Conservation (phyloP, 2,329 filamentous ascomycete genomes). For the Ascosphaera acerosa region DNA sequence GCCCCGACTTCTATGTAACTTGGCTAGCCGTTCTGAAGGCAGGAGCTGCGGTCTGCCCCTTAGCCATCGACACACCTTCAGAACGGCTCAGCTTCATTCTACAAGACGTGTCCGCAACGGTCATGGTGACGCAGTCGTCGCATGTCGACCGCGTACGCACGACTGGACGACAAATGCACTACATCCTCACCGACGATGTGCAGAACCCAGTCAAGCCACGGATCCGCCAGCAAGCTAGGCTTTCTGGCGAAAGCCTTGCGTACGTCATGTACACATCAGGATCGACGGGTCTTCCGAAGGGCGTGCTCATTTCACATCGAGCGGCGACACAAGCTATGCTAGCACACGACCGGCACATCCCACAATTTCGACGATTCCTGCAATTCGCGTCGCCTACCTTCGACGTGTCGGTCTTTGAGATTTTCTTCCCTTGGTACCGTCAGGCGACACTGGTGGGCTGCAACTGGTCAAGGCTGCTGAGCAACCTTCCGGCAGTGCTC, state of each 20-base stretch:
- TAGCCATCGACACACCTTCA: conserved; percentile 50
- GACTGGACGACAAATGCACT: no score
- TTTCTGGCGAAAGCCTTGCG: conserved; percentile 25
- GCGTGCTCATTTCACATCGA: conserved; percentile 55
- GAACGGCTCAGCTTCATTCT: conserved; percentile 62
- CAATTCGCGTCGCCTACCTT: conserved; percentile 87
- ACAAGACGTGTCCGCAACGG: conserved; percentile 42
- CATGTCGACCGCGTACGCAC: no score
- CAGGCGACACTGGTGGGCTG: conserved; percentile 49
- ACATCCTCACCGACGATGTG: no score
- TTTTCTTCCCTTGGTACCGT: conserved; percentile 64
- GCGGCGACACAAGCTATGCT: conserved; percentile 62
- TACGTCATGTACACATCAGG: conserved; percentile 92
- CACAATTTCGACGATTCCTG: conserved; percentile 51
- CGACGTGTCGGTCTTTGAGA: conserved; percentile 85
- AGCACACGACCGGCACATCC: conserved; percentile 56
- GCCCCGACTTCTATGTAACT: conserved; percentile 49
- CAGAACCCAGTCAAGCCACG: no score
- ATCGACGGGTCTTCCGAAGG: conserved; percentile 72
- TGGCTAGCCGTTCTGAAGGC: conserved; percentile 55
- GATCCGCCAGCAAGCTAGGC: no score
- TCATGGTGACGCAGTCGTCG: conserved; percentile 50
- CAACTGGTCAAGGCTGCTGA: conserved; percentile 41
- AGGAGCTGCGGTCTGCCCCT: conserved; percentile 64
- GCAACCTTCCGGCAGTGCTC: conserved; percentile 46